Evolutionary conservation across 768 basidiomycete species (phyloP).

Genomic region (Megacollybia marginata): DNA sequence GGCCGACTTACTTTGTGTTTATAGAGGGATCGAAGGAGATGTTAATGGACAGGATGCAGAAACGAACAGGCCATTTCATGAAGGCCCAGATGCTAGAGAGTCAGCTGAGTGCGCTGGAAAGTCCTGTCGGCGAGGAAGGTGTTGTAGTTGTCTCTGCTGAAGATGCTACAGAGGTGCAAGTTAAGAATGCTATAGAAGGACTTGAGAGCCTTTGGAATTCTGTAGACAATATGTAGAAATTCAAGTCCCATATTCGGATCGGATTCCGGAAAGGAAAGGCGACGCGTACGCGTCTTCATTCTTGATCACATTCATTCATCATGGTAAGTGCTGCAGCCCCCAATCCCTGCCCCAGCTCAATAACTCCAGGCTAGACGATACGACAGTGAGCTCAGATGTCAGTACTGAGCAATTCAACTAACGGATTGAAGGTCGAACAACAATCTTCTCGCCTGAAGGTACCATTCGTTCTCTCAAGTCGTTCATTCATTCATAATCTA

Average conservation of each 20-base stretch:
- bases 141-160: constrained; percentile 58
- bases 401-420: constrained; percentile 7
- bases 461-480: constrained; percentile 5
- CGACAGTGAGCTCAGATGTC: constrained; percentile 61
- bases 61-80: constrained; percentile 74
- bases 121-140: constrained; percentile 57
- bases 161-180: constrained; percentile 49
- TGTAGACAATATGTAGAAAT: background rate
- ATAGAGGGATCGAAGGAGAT: constrained; percentile 53
- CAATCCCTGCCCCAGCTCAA: background rate
- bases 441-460: constrained; percentile 99
- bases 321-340: constrained; percentile 34
- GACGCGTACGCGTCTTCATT: constrained; percentile 44
- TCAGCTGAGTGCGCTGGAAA: constrained; percentile 66
- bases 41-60: constrained; percentile 56
- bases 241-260: background rate
- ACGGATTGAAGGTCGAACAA: constrained; percentile 66
- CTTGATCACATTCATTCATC: constrained; percentile 18
- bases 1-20: constrained; percentile 73
- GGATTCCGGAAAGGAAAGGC: constrained; percentile 8
- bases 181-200: constrained; percentile 34
- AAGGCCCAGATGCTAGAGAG: constrained; percentile 76
- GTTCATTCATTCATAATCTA: constrained; percentile 5
- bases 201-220: constrained; percentile 13
- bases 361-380: constrained; percentile 77